Conservation (phyloP, 2,329 filamentous ascomycete species). For the Neopestalotiopsis clavispora region DNA sequence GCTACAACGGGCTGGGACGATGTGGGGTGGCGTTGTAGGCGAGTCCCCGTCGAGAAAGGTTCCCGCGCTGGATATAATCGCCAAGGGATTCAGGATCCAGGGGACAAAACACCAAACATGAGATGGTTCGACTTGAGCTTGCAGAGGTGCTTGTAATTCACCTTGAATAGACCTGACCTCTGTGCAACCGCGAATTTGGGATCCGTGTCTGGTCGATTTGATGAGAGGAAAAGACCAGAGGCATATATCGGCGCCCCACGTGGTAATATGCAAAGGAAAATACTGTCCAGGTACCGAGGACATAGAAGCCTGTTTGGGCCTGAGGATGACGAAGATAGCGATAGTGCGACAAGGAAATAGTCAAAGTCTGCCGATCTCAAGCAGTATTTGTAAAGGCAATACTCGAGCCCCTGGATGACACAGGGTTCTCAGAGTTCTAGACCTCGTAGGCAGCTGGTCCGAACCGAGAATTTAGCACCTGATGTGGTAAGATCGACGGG, state of each 20-base stretch:
- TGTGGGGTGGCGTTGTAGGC: not conserved
- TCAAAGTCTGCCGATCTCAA: not conserved
- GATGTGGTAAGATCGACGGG: not conserved
- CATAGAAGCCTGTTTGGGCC: not conserved
- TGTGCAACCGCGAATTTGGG: too few relatives aligned
- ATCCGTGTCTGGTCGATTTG: not conserved
- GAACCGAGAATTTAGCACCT: not conserved
- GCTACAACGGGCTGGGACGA: not conserved
- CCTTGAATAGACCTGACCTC: not conserved
- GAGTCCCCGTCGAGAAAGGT: not conserved
- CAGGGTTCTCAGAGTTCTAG: not conserved
- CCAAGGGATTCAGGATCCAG: not conserved
- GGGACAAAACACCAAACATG: not conserved
- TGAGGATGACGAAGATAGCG: not conserved
- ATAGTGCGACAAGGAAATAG: not conserved
- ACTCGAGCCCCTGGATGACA: not conserved
- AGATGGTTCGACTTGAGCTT: not conserved
- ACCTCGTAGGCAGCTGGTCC: not conserved
- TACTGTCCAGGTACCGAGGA: not conserved
- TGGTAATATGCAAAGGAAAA: not conserved
- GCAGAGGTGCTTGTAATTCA: not conserved
- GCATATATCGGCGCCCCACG: not conserved
- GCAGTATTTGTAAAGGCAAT: not conserved
- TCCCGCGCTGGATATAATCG: not conserved
- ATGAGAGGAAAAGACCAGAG: not conserved